Evolutionary conservation across 371 early-diverging fungal genomes (phyloP).

Genomic region (Umbelopsis sp.): DNA sequence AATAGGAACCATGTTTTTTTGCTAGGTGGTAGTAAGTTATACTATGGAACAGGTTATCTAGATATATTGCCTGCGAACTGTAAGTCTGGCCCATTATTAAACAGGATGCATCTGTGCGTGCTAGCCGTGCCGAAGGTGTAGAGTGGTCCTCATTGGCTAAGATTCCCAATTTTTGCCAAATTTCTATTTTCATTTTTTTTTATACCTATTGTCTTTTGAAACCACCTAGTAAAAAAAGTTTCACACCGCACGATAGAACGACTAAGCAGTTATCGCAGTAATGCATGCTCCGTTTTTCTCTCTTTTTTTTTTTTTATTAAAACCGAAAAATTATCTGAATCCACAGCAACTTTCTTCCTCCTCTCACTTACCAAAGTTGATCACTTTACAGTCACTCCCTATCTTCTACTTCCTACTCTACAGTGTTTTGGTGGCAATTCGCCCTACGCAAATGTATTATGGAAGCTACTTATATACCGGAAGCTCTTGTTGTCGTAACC

Average conservation of each 20-base stretch:
- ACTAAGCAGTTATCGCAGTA: no score
- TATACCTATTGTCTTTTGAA: background rate
- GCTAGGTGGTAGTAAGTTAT: no score
- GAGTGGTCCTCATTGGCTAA: background rate
- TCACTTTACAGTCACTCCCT: no score
- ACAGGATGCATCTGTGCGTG: no score
- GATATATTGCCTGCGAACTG: background rate
- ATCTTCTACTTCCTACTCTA: background rate
- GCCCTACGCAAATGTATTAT: slow-evolving; percentile 12
- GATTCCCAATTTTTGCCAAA: background rate
- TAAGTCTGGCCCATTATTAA: no score
- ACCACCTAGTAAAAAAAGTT: background rate
- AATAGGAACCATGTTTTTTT: no score
- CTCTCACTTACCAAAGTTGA: no score
- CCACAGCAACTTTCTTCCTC: no score
- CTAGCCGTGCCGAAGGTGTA: background rate
- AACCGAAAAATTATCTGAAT: no score
- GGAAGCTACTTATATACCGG: slow-evolving; percentile 13
- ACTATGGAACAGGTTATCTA: background rate
- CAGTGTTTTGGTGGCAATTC: background rate
- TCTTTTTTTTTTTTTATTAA: no score
- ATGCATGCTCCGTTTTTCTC: no score
- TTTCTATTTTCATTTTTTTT: background rate
- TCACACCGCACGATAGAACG: no score
- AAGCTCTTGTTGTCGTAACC: slow-evolving; percentile 3